Base-by-base conservation (phyloP, 2,329 filamentous ascomycete species). In the Gliomastix tumulicola region DNA sequence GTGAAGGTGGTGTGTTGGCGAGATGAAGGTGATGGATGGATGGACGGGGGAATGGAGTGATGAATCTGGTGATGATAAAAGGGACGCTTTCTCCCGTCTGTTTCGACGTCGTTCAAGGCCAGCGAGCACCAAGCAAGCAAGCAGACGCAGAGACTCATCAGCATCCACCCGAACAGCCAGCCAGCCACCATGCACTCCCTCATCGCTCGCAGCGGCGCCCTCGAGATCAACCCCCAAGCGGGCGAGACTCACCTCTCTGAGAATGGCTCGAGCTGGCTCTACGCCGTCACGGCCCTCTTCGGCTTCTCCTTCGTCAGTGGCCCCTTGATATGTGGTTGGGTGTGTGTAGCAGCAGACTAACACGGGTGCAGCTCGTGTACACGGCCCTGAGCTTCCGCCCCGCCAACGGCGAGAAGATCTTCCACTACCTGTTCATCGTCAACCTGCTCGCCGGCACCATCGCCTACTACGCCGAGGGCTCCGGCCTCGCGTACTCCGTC, bases 181-280 rank as follows among this genome's bases (percentile, higher is more conserved):
- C n/a, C n/a, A n/a, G n/a, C n/a, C 40, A 47, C 39, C 32, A 65
- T 65, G 62, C 42, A 46, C 21, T 36, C 47, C 35, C 42, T 65
- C 18, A 36, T 48, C n/a, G 13, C 43, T 22, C 52, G 59, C 30
- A 74, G 75, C 53, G 57, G 67, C 31, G 69, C 67, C 17, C 56
- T 76, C 25, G 42, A 55, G 22, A 49, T 63, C 53, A 71, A 76
- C 56, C 68, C 67, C 3, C 59, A 63, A 1, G 43, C 41, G 3
- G 64, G 64, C 8, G 54, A 58, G 15, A 49, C 55, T 28, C 51
- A 65, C 15, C 57, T 74, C 16, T 59, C 62, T 1, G 53, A 52
- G 2, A 53, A 68, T 38, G 73, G 71, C 37, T 74, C 70, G 30
- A 55, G 71, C 59, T 77, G 71, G 72, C 60, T 76, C 11, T 76